Evolutionary conservation across 768 basidiomycete genomes (phyloP), one percentile per base, ranked within the genome.

Genomic region (Infundibulicybe gibba): DNA sequence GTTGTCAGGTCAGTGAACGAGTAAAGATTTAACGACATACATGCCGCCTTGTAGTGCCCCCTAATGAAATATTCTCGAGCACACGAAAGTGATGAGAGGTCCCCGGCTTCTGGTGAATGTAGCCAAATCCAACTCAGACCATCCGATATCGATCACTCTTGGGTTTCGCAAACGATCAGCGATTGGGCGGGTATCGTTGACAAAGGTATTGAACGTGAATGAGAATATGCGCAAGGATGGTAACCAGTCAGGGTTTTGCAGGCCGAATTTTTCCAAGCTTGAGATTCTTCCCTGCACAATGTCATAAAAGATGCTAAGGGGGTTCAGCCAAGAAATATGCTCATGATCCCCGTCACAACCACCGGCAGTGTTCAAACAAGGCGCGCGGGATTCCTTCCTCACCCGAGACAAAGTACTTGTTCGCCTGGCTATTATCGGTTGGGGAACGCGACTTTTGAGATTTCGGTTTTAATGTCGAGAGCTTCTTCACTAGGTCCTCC

Each of bases 331-430:
- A 21, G 35, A 33, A n/a, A 20, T 12, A 6, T 17, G 35, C 6
- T n/a, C 16, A 8, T 8, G 32, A 32, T 32, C 11, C 5, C n/a
- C 43, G 31, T 34, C 21, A 31, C 10, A 34, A 31, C 57, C 48
- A 72, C 75, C 77, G 67, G 40, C 76, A 73, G 39, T 77, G 72
- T 43, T 80, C 78, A 58, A 76, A 79, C 6, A 61, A 59, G 2
- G 57, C 74, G 6, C 79, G 67, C 33, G 60, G 55, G 8, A 57
- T 38, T 5, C 62, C 56, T 1, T 57, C 43, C 2, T 57, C 54
- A 1, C 52, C 54, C 11, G 50, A 42, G 17, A 51, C 43, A 43
- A 67, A 77, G 0, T 63, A 60, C 14, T 66, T 61, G 41, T 77
- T 79, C 1, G 71, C 68, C 40, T 70, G 66, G 43, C 76, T 75